Conservation (phyloP, 139 green algal genomes). For the Volvox africanus region DNA sequence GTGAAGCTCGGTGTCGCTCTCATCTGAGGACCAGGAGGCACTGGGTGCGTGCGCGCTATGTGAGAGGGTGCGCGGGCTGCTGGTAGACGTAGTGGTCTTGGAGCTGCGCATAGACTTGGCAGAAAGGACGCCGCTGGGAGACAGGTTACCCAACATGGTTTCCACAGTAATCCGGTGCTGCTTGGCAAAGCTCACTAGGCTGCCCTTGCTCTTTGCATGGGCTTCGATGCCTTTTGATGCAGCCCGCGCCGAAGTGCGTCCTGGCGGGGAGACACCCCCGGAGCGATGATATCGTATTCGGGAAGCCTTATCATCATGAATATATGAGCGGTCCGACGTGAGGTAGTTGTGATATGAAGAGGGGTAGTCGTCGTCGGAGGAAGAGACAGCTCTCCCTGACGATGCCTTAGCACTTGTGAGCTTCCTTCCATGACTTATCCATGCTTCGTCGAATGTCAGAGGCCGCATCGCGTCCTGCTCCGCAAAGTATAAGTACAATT, state of each 20-base stretch:
- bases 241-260: neutral
- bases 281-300: neutral
- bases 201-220: neutral
- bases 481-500: too few relatives aligned
- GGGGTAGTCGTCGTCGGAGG: slow-evolving; percentile 1
- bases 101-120: neutral
- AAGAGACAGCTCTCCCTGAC: neutral
- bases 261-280: neutral
- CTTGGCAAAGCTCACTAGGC: neutral
- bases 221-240: neutral
- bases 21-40: neutral
- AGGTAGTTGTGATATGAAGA: neutral
- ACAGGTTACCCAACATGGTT: neutral
- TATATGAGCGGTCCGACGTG: neutral
- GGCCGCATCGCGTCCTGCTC: neutral
- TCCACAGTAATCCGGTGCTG: neutral
- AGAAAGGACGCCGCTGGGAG: neutral
- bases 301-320: neutral
- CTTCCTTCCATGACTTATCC: neutral
- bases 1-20: neutral
- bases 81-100: neutral
- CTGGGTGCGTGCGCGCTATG: neutral
- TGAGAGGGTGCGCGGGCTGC: neutral
- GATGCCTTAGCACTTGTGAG: neutral
- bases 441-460: neutral